Evolutionary conservation across 2,329 filamentous ascomycete genomes (phyloP).

Genomic region (Aspergillus niger): DNA sequence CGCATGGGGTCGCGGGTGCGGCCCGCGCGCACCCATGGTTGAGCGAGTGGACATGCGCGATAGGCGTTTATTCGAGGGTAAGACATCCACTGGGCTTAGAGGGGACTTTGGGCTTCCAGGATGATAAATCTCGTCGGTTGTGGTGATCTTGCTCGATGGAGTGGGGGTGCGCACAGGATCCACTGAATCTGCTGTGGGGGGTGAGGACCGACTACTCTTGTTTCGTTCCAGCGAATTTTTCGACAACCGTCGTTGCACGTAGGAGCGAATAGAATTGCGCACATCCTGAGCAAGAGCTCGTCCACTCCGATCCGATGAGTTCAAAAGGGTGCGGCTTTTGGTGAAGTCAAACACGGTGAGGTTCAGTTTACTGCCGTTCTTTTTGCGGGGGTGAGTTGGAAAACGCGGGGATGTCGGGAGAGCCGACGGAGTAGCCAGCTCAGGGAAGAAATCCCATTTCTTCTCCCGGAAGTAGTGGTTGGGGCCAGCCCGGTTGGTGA

Average conservation of each 20-base stretch:
- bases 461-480: constrained; percentile 45
- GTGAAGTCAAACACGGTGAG: constrained; percentile 26
- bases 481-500: constrained; percentile 24
- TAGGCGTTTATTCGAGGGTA: constrained; percentile 11
- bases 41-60: constrained; percentile 19
- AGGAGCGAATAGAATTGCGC: constrained; percentile 39
- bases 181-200: constrained; percentile 17
- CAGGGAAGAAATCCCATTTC: constrained; percentile 46
- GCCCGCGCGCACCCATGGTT: constrained; percentile 14
- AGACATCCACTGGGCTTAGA: constrained; percentile 9
- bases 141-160: constrained; percentile 10
- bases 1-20: constrained; percentile 6
- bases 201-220: constrained; percentile 14
- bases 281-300: constrained; percentile 27
- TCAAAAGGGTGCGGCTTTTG: constrained; percentile 26
- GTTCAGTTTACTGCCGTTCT: constrained; percentile 23
- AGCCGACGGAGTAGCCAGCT: constrained; percentile 36
- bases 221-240: constrained; percentile 26
- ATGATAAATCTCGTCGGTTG: constrained; percentile 19
- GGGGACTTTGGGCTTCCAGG: constrained; percentile 8
- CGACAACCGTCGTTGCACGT: constrained; percentile 36
- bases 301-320: constrained; percentile 27
- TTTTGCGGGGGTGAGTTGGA: constrained; percentile 22
- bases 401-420: constrained; percentile 13
- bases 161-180: constrained; percentile 12